Percentiles rank a stretch among this genome's conserved stretches.
phyloP scores from a whole-genome alignment of 805 yeast genomes.

The Zygosaccharomyces bailii region DNA sequence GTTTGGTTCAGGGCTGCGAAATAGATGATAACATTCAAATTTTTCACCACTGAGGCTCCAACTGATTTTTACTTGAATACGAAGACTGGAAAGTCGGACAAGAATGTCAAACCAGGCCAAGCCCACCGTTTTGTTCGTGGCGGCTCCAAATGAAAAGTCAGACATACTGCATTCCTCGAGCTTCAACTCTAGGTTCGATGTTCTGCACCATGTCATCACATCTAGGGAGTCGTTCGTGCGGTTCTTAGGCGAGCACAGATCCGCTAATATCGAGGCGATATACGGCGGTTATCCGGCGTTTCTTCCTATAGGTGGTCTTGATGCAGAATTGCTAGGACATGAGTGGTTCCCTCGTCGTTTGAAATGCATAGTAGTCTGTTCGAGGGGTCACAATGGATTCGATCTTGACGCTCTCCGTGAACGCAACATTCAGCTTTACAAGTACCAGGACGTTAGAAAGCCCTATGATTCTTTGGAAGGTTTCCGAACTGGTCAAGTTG shows the following conservation, averaged over 20 bases:
- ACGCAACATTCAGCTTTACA: constrained; percentile 44
- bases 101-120: constrained; percentile 7
- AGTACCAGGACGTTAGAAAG: constrained; percentile 32
- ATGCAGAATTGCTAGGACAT: constrained; percentile 40
- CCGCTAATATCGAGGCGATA: constrained; percentile 40
- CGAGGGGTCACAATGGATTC: constrained; percentile 56
- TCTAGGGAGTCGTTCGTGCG: constrained; percentile 19
- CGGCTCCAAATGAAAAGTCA: constrained; percentile 21
- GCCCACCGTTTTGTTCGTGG: constrained; percentile 24
- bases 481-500: constrained; percentile 40
- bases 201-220: constrained; percentile 14
- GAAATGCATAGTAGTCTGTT: constrained; percentile 49
- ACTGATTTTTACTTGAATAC: no score
- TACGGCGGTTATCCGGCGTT: constrained; percentile 63
- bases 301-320: constrained; percentile 48
- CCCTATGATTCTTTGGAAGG: constrained; percentile 5
- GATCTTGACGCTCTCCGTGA: constrained; percentile 42
- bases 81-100: no score
- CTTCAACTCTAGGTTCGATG: constrained; percentile 17
- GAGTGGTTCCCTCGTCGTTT: constrained; percentile 41
- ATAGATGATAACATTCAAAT: constrained; percentile 1
- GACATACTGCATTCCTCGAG: constrained; percentile 11
- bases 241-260: constrained; percentile 16
- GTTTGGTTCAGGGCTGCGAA: neutral
- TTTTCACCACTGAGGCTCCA: no score